phyloP scores from a whole-genome alignment of 2,329 filamentous ascomycete genomes.

The Plenodomus tracheiphilus region DNA sequence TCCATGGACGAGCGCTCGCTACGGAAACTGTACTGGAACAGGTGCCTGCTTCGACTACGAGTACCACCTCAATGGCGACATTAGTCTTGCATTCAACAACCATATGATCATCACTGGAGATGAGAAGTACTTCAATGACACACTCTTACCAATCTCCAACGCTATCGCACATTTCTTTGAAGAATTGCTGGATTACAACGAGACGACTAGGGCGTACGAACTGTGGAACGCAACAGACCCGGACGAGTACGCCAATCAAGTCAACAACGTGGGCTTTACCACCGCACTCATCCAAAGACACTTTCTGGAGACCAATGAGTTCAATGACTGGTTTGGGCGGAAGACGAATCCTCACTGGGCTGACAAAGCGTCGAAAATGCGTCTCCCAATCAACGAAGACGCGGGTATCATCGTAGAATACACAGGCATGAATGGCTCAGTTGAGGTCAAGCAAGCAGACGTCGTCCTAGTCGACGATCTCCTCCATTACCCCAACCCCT shows the following conservation, averaged over 20 bases:
- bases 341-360: slow-evolving; percentile 62
- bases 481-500: slow-evolving; percentile 61
- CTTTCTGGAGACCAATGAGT: slow-evolving; percentile 60
- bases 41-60: slow-evolving; percentile 70
- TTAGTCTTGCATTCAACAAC: slow-evolving; percentile 64
- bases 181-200: slow-evolving; percentile 63
- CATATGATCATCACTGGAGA: slow-evolving; percentile 65
- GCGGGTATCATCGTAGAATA: slow-evolving; percentile 68
- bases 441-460: slow-evolving; percentile 71
- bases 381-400: slow-evolving; percentile 55
- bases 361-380: slow-evolving; percentile 60
- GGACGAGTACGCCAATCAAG: slow-evolving; percentile 69
- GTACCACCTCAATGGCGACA: slow-evolving; percentile 73
- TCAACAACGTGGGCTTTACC: slow-evolving; percentile 71
- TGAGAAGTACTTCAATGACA: slow-evolving; percentile 56
- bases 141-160: slow-evolving; percentile 66
- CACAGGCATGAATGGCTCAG: slow-evolving; percentile 66
- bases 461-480: slow-evolving; percentile 69
- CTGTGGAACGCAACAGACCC: slow-evolving; percentile 68
- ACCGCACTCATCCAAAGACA: slow-evolving; percentile 64
- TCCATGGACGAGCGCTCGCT: slow-evolving; percentile 69
- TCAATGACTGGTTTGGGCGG: slow-evolving; percentile 60
- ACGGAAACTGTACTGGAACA: slow-evolving; percentile 68
- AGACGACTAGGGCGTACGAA: slow-evolving; percentile 38
- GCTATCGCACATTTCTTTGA: slow-evolving; percentile 65